Percentiles rank a stretch among this genome's conserved stretches.
Evolutionary conservation across 2,329 filamentous ascomycete genomes (phyloP).

Genomic region (Nigrospora oryzae): DNA sequence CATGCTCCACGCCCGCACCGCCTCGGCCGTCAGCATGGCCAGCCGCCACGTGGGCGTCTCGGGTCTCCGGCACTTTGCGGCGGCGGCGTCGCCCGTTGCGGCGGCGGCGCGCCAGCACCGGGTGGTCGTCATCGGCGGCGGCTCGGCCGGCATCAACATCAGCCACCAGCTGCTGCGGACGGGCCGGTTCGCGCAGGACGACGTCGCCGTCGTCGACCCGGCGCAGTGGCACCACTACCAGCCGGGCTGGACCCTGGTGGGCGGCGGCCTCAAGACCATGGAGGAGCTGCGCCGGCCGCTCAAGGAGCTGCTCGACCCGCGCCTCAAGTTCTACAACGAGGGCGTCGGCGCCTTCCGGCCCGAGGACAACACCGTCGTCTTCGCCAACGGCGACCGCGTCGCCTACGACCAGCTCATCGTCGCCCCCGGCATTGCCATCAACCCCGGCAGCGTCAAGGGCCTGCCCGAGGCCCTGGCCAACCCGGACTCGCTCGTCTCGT

Average conservation of each 20-base stretch:
- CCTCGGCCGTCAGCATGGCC: background rate
- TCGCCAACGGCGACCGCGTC: conserved; percentile 23
- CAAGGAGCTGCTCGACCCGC: conserved; percentile 19
- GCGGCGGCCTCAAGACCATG: conserved; percentile 22
- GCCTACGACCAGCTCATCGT: conserved; percentile 28
- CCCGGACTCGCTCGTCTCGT: conserved; percentile 22
- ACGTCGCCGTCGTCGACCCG: conserved; percentile 26
- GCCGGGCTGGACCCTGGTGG: conserved; percentile 29
- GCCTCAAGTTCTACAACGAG: conserved; percentile 25
- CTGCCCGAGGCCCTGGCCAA: conserved; percentile 24
- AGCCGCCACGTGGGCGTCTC: background rate
- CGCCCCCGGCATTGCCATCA: conserved; percentile 25
- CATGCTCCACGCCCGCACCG: too few species aligned
- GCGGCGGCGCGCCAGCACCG: conserved; percentile 40
- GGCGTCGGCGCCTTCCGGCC: conserved; percentile 23
- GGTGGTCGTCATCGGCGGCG: conserved; percentile 59
- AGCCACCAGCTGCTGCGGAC: conserved; percentile 55
- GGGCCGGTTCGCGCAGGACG: conserved; percentile 17
- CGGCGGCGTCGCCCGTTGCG: conserved; percentile 18
- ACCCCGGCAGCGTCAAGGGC: conserved; percentile 23
- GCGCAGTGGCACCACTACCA: conserved; percentile 25
- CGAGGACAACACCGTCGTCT: conserved; percentile 24
- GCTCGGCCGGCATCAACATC: conserved; percentile 55
- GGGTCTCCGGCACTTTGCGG: conserved; percentile 8
- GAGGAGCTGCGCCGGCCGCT: conserved; percentile 18